These are phyloP conservation scores for Umbellularia californica DNA, from an alignment of 164 flowering plant species.

Conservation along the genomic window DNA sequence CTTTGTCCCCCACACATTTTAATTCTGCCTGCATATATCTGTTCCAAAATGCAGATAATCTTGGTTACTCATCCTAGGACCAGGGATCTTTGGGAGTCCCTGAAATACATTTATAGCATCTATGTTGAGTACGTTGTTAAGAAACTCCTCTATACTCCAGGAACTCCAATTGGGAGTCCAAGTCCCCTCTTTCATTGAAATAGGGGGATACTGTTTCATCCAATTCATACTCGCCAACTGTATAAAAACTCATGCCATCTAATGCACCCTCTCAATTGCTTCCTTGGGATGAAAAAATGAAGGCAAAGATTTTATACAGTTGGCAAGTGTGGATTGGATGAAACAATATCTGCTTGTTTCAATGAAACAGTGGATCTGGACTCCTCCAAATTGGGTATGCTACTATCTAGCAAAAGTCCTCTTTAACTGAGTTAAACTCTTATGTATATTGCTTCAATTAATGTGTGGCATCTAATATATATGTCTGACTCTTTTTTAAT, in stretches of 20 bases:
- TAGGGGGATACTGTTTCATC: too few species aligned
- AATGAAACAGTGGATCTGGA: too few species aligned
- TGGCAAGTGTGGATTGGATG: too few species aligned
- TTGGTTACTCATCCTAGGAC: constrained; percentile 65
- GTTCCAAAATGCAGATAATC: constrained; percentile 39
- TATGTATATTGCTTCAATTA: neutral
- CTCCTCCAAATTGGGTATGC: constrained; percentile 24
- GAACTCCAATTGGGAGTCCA: constrained; percentile 32
- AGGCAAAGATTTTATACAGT: too few species aligned
- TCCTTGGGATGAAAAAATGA: too few species aligned
- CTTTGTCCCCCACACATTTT: neutral
- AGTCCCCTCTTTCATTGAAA: too few species aligned
- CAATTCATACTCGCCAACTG: too few species aligned
- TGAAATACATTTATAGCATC: constrained; percentile 62
- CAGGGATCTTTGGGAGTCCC: constrained; percentile 58
- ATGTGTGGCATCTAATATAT: too few species aligned
- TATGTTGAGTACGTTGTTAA: constrained; percentile 76
- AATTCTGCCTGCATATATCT: neutral
- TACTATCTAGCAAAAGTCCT: constrained; percentile 3
- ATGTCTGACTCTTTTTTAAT: too few species aligned
- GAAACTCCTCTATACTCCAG: constrained; percentile 70
- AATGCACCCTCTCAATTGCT: too few species aligned
- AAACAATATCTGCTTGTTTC: too few species aligned
- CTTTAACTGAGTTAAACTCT: neutral
- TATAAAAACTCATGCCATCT: too few species aligned